These are phyloP conservation scores for Tylopilus intermedius DNA, from an alignment of 768 basidiomycete species.

Conservation along the genomic window DNA sequence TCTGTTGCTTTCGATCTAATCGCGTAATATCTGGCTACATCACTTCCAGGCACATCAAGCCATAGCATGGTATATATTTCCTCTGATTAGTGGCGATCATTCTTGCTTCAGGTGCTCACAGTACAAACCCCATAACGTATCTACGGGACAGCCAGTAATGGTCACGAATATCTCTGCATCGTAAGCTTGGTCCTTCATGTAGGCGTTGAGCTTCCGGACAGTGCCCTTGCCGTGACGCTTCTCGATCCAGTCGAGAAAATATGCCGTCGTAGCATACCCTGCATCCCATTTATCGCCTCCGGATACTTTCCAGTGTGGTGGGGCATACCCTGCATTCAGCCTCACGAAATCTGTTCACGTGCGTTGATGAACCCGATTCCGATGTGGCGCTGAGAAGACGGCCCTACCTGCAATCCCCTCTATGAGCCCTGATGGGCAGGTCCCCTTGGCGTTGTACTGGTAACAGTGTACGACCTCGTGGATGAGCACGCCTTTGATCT, in stretches of 20 bases:
- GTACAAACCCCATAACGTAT: constrained; percentile 57
- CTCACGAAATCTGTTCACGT: constrained; percentile 60
- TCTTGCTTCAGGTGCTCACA: constrained; percentile 33
- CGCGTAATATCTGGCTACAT: constrained; percentile 18
- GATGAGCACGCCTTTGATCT: constrained; percentile 65
- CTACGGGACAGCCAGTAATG: constrained; percentile 48
- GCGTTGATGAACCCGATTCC: not conserved
- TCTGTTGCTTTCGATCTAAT: constrained; percentile 20
- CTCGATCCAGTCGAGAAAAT: constrained; percentile 69
- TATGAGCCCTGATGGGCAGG: constrained; percentile 65
- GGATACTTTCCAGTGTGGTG: constrained; percentile 65
- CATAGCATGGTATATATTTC: not conserved
- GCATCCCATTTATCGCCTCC: constrained; percentile 60
- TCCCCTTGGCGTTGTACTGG: constrained; percentile 59
- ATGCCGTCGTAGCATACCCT: constrained; percentile 71
- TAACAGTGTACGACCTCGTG: constrained; percentile 81
- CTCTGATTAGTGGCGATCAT: not conserved
- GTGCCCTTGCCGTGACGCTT: constrained; percentile 47
- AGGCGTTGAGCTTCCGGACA: constrained; percentile 53
- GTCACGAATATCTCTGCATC: constrained; percentile 48
- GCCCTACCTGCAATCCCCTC: constrained; percentile 72
- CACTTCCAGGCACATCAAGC: not conserved
- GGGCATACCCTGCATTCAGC: constrained; percentile 48
- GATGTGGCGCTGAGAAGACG: not conserved
- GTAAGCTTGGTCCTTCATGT: constrained; percentile 47